phyloP scores from a whole-genome alignment of 352 stramenopile genomes.

The Phytophthora palmivora region DNA sequence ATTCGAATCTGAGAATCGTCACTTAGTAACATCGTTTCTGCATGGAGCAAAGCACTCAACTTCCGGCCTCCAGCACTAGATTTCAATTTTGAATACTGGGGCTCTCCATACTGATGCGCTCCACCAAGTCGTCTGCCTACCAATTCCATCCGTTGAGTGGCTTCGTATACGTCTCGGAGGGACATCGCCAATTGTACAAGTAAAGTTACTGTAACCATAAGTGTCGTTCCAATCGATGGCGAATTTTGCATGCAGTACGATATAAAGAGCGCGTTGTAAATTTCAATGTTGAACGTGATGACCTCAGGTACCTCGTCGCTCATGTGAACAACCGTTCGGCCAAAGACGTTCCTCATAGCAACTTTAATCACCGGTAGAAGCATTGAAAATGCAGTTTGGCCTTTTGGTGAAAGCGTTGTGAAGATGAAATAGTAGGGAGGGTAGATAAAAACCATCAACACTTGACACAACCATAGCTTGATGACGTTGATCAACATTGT shows the following conservation, averaged over 20 bases:
- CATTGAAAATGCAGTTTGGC: constrained; percentile 20
- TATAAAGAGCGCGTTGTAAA: constrained; percentile 38
- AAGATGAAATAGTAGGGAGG: constrained; percentile 33
- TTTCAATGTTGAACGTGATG: constrained; percentile 32
- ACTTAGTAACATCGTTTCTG: not conserved
- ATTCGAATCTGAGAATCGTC: not conserved
- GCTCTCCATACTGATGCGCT: constrained; percentile 5
- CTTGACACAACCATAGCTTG: constrained; percentile 29
- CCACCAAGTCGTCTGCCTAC: constrained; percentile 5
- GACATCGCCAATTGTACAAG: constrained; percentile 19
- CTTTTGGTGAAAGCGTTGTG: constrained; percentile 11
- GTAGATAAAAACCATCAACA: constrained; percentile 28
- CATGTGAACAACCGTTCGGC: constrained; percentile 19
- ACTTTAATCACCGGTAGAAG: constrained; percentile 31
- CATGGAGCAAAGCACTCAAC: constrained; percentile 9
- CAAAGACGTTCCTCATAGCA: constrained; percentile 24
- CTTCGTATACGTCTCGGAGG: constrained; percentile 19
- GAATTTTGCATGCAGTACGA: constrained; percentile 41
- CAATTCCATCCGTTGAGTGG: constrained; percentile 4
- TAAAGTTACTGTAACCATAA: constrained; percentile 18
- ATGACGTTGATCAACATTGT: constrained; percentile 18
- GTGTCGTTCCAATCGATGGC: constrained; percentile 22
- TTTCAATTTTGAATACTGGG: constrained; percentile 2
- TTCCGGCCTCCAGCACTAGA: constrained; percentile 13
- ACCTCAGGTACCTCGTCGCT: constrained; percentile 32